A percentile compares a stretch with the other conserved stretches of the same genome.
Evolutionary conservation across 495 filamentous ascomycete genomes (phyloP).

Genomic region (Aspergillus diversus): DNA sequence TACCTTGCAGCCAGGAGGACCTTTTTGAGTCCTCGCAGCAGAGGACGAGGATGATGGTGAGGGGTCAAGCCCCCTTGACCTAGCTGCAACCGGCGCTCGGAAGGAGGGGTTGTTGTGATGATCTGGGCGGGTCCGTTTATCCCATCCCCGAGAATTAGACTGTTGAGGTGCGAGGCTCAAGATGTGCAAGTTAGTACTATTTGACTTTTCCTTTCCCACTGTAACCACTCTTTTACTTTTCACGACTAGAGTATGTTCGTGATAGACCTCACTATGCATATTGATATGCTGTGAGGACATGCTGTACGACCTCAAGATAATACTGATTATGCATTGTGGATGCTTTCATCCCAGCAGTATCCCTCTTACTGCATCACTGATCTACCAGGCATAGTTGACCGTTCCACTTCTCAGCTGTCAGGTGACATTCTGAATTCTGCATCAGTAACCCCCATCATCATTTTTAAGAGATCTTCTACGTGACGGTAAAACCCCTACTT

Average conservation of each 20-base stretch:
- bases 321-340: constrained; percentile 12
- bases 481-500: constrained; percentile 2
- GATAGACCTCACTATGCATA: constrained; percentile 20
- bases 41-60: constrained; percentile 7
- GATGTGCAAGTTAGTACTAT: neutral
- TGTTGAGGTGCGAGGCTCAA: neutral
- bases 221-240: neutral
- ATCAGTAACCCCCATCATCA: constrained; percentile 1
- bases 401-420: constrained; percentile 10
- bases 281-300: constrained; percentile 13
- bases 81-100: constrained; percentile 1
- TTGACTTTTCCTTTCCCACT: neutral
- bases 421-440: constrained; percentile 9
- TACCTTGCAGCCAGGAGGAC: constrained; percentile 13
- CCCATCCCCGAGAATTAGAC: neutral
- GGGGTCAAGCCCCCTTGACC: neutral
- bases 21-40: constrained; percentile 10
- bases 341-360: neutral
- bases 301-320: constrained; percentile 21
- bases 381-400: neutral
- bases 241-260: constrained; percentile 7
- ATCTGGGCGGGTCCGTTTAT: neutral
- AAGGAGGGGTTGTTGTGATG: constrained; percentile 5
- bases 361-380: neutral
- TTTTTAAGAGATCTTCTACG: constrained; percentile 5